Conservation (phyloP, 768 basidiomycete species). For the Trametes maxima region DNA sequence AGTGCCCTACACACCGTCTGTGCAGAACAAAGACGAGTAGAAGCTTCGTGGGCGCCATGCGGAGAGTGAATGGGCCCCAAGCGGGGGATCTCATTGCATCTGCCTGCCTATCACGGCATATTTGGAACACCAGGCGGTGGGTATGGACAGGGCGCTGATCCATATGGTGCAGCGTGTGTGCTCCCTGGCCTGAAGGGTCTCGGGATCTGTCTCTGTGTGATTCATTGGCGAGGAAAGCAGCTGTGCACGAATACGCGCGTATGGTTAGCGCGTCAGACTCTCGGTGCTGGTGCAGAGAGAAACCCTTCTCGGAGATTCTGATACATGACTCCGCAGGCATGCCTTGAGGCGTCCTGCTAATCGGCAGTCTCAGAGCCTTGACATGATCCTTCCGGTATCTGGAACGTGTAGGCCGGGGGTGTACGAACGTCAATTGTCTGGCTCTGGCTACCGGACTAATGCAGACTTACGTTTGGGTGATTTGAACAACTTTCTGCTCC, state of each 20-base stretch:
- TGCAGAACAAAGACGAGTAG: slow-evolving; percentile 2
- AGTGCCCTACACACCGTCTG: background rate
- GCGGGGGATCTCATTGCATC: slow-evolving; percentile 11
- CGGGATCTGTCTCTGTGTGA: background rate
- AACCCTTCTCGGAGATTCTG: background rate
- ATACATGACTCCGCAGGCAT: background rate
- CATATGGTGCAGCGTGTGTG: slow-evolving; percentile 5
- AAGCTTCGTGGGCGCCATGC: slow-evolving; percentile 1
- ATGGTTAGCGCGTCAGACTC: background rate
- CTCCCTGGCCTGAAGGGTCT: background rate
- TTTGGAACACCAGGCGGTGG: slow-evolving; percentile 3
- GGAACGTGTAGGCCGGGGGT: background rate
- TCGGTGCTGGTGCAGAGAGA: background rate
- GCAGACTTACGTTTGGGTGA: no score
- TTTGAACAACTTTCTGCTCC: no score
- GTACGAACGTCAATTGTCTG: background rate
- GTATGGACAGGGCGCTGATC: background rate
- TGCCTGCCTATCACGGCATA: slow-evolving; percentile 4
- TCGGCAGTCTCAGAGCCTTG: background rate
- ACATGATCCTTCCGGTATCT: slow-evolving; percentile 8
- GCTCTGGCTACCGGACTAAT: no score
- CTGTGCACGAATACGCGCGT: background rate
- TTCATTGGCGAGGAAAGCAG: background rate
- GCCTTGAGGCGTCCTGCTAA: slow-evolving; percentile 11
- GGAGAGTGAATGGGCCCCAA: background rate